Conservation (phyloP, 352 stramenopile species). For the Phytophthora multivora region DNA sequence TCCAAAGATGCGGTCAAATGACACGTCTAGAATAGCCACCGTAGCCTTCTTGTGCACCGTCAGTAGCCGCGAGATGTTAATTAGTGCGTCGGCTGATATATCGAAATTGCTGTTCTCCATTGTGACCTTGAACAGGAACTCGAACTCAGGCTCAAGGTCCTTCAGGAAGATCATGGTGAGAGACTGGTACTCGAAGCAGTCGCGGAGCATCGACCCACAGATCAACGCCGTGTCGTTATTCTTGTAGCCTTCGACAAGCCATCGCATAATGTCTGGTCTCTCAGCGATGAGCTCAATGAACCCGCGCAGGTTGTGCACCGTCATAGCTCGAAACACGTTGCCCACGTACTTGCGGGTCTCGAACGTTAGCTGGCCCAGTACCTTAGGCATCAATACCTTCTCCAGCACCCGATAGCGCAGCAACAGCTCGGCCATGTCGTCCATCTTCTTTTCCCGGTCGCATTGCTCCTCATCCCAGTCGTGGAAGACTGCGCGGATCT, state of each 20-base stretch:
- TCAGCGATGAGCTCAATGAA: slow-evolving; percentile 70
- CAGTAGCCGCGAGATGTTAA: slow-evolving; percentile 77
- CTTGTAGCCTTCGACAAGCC: slow-evolving; percentile 76
- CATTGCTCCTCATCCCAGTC: slow-evolving; percentile 73
- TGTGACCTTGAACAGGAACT: slow-evolving; percentile 71
- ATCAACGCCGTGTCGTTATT: slow-evolving; percentile 77
- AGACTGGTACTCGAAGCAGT: slow-evolving; percentile 75
- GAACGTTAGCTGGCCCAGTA: slow-evolving; percentile 76
- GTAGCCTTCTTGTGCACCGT: slow-evolving; percentile 69
- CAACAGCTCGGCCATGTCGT: slow-evolving; percentile 77
- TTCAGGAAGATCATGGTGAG: slow-evolving; percentile 67
- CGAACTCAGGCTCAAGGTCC: slow-evolving; percentile 66
- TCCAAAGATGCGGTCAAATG: slow-evolving; percentile 74
- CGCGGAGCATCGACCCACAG: slow-evolving; percentile 79
- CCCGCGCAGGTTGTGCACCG: slow-evolving; percentile 64
- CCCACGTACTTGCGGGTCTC: slow-evolving; percentile 85
- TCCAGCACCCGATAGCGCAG: slow-evolving; percentile 75
- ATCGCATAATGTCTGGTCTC: slow-evolving; percentile 69
- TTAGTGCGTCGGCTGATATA: slow-evolving; percentile 82
- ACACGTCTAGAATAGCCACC: slow-evolving; percentile 49
- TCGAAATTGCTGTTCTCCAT: slow-evolving; percentile 84
- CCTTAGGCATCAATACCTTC: slow-evolving; percentile 73
- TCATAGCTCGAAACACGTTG: slow-evolving; percentile 79
- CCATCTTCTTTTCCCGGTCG: slow-evolving; percentile 80
- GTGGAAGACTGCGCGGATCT: slow-evolving; percentile 78